phyloP scores from a whole-genome alignment of 2,329 filamentous ascomycete species.

The Beauveria asiatica region DNA sequence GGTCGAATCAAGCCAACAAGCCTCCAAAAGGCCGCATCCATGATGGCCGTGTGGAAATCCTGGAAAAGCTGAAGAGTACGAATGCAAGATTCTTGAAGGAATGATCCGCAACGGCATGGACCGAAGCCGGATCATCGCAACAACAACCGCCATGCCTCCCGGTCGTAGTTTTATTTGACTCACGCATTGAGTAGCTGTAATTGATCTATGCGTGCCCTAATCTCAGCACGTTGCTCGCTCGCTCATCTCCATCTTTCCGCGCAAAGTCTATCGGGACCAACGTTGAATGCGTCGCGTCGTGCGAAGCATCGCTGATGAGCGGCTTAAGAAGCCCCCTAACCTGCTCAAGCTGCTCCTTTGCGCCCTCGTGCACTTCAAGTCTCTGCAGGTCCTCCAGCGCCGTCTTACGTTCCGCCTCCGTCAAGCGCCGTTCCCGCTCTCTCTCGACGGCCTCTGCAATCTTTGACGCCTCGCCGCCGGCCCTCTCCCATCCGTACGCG shows the following conservation, averaged over 20 bases:
- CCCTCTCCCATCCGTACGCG: constrained; percentile 18
- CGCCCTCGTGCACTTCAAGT: constrained; percentile 17
- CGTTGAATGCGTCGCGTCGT: constrained; percentile 7
- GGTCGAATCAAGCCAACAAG: neutral
- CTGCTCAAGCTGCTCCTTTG: constrained; percentile 17
- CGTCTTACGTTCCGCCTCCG: constrained; percentile 17
- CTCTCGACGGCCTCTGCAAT: constrained; percentile 14
- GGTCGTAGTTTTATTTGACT: neutral
- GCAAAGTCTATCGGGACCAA: constrained; percentile 18
- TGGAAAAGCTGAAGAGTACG: constrained; percentile 21
- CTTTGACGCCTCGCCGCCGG: constrained; percentile 13
- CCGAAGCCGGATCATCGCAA: neutral
- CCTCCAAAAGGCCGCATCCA: neutral
- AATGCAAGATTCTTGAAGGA: constrained; percentile 21
- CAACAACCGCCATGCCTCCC: neutral
- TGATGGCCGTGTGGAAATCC: constrained; percentile 18
- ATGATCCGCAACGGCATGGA: neutral
- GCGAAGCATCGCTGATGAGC: constrained; percentile 11
- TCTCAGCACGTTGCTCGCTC: constrained; percentile 2
- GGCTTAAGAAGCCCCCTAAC: constrained; percentile 20
- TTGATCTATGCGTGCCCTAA: neutral
- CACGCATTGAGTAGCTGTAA: too few species aligned
- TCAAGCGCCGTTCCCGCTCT: constrained; percentile 23
- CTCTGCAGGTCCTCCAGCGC: constrained; percentile 20
- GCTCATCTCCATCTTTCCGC: neutral